A percentile compares a stretch with the other conserved stretches of the same genome.
Evolutionary conservation across 2,329 filamentous ascomycete species (phyloP).

Genomic region (Aureobasidium sp.): DNA sequence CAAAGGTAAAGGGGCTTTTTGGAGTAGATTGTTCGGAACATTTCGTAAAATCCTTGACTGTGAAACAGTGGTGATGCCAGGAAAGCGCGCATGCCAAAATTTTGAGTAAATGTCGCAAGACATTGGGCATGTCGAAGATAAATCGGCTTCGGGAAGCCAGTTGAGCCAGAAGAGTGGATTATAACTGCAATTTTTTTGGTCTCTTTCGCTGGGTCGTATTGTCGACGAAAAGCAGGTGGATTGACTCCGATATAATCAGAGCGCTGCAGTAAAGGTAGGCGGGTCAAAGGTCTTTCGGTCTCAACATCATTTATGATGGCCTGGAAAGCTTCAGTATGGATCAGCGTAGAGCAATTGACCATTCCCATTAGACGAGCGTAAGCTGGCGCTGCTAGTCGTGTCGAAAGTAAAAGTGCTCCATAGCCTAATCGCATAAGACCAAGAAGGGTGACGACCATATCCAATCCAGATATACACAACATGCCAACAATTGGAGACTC

Average conservation of each 20-base stretch:
- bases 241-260: slow-evolving; percentile 21
- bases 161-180: slow-evolving; percentile 51
- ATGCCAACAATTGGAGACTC: slow-evolving; percentile 40
- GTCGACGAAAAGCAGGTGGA: slow-evolving; percentile 22
- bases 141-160: slow-evolving; percentile 58
- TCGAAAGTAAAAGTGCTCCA: slow-evolving; percentile 49
- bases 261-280: slow-evolving; percentile 26
- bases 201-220: slow-evolving; percentile 23
- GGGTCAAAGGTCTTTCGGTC: slow-evolving; percentile 23
- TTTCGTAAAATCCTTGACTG: slow-evolving; percentile 50
- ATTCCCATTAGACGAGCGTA: slow-evolving; percentile 43
- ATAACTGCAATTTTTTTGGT: slow-evolving; percentile 35
- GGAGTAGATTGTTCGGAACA: slow-evolving; percentile 48
- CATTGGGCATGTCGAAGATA: slow-evolving; percentile 49
- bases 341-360: slow-evolving; percentile 30
- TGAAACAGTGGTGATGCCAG: slow-evolving; percentile 55
- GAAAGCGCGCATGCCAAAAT: slow-evolving; percentile 44
- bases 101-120: slow-evolving; percentile 43
- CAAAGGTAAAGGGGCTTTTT: slow-evolving; percentile 47
- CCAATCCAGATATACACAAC: slow-evolving; percentile 48
- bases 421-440: slow-evolving; percentile 51
- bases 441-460: slow-evolving; percentile 49
- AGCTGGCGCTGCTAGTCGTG: slow-evolving; percentile 46
- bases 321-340: slow-evolving; percentile 23
- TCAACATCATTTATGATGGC: slow-evolving; percentile 29